phyloP scores from a whole-genome alignment of 108 stramenopile genomes.

The Parmales sp. region DNA sequence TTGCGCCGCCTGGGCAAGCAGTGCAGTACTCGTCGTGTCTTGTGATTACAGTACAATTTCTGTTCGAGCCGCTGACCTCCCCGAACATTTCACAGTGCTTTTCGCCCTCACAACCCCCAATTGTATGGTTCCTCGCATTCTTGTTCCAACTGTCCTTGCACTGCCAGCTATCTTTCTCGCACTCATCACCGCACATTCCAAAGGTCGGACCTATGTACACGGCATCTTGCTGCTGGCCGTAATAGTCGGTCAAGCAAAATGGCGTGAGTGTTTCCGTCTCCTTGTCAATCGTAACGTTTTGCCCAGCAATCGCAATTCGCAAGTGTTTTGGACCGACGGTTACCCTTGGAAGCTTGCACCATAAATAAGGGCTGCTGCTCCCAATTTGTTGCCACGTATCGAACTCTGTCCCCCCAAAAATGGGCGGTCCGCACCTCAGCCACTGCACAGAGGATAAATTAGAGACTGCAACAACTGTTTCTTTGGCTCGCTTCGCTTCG shows the following conservation, averaged over 20 bases:
- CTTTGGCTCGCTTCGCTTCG: no score
- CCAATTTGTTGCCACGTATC: constrained; percentile 1
- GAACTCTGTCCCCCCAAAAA: neutral
- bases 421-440: neutral
- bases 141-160: neutral
- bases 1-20: neutral
- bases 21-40: constrained; percentile 12
- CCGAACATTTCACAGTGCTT: neutral
- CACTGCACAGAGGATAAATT: no score
- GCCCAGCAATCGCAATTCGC: neutral
- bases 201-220: neutral
- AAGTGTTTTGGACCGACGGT: neutral
- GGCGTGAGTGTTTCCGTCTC: neutral
- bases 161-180: neutral
- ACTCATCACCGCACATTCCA: neutral
- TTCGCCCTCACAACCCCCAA: neutral
- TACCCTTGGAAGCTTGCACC: neutral
- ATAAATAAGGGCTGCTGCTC: neutral
- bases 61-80: neutral
- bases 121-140: neutral
- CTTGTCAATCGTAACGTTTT: neutral
- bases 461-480: no score
- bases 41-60: constrained; percentile 5
- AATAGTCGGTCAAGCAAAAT: neutral
- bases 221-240: constrained; percentile 3